A percentile compares a stretch with the other conserved stretches of the same genome.
These are phyloP conservation scores for Fusarium burgessii DNA, from an alignment of 2,329 filamentous ascomycete genomes.

Conservation along the genomic window DNA sequence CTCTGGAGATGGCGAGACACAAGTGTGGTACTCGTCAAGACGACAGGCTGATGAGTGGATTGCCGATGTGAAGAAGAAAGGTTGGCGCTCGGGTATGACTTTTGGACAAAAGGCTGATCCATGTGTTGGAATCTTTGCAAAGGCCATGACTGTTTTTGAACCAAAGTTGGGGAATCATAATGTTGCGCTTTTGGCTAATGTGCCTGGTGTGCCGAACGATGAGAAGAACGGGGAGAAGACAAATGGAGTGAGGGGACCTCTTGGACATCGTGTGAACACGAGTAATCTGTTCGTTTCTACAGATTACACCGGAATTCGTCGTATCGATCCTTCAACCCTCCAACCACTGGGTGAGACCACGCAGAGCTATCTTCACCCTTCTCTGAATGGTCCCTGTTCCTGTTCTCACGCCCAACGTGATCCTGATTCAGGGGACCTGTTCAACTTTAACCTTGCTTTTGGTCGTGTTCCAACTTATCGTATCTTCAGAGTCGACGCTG, in stretches of 20 bases:
- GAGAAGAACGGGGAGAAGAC: not conserved
- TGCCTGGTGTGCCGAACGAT: slow-evolving; percentile 65
- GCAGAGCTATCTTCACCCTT: slow-evolving; percentile 73
- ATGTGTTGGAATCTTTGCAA: slow-evolving; percentile 78
- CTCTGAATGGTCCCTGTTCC: slow-evolving; percentile 74
- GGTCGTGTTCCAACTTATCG: slow-evolving; percentile 71
- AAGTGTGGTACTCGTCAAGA: slow-evolving; percentile 78
- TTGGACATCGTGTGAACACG: slow-evolving; percentile 55
- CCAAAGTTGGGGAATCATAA: slow-evolving; percentile 62
- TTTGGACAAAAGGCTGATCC: slow-evolving; percentile 82
- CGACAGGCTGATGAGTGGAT: slow-evolving; percentile 74
- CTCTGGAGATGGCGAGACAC: slow-evolving; percentile 42
- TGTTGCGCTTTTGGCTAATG: slow-evolving; percentile 71
- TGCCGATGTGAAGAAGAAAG: slow-evolving; percentile 69
- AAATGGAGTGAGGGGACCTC: not conserved
- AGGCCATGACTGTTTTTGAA: slow-evolving; percentile 73
- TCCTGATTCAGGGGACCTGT: slow-evolving; percentile 78
- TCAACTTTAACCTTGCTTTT: slow-evolving; percentile 83
- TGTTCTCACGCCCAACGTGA: slow-evolving; percentile 80
- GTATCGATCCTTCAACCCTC: slow-evolving; percentile 76
- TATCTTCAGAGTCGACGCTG: slow-evolving; percentile 73
- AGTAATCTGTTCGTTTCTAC: slow-evolving; percentile 66
- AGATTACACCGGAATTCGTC: slow-evolving; percentile 68
- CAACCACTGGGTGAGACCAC: slow-evolving; percentile 75
- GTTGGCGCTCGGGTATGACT: slow-evolving; percentile 66